These are phyloP conservation scores for Endotrypanum monterogeii DNA, from an alignment of 208 protist species.

Conservation along the genomic window DNA sequence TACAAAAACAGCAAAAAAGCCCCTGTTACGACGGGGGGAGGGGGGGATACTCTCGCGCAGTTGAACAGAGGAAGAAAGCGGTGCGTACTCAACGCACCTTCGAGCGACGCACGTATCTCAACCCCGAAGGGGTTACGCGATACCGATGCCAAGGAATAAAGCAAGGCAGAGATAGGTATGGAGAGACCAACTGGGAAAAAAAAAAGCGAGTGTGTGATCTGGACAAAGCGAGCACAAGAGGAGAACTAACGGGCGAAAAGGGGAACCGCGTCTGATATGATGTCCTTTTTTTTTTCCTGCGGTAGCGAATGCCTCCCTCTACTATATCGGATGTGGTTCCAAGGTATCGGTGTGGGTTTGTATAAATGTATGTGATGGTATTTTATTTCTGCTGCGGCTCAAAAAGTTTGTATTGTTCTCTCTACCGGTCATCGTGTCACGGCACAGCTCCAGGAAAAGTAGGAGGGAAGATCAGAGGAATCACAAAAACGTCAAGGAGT, in stretches of 20 bases:
- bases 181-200: background rate
- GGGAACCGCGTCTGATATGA: no score
- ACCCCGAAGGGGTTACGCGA: background rate
- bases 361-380: no score
- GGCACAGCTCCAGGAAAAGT: no score
- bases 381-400: no score
- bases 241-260: slow-evolving; percentile 1
- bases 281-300: no score
- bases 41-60: background rate
- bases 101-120: background rate
- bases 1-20: background rate
- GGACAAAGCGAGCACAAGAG: background rate
- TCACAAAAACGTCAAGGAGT: no score
- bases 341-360: no score
- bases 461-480: no score
- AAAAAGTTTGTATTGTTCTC: no score
- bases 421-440: no score
- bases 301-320: no score
- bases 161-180: background rate
- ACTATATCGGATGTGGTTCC: no score
- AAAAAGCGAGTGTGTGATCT: background rate
- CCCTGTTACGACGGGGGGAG: background rate
- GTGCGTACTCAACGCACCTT: background rate
- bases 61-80: background rate
- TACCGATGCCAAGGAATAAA: background rate